phyloP scores from a whole-genome alignment of 805 yeast species.

The Wickerhamiella qilinensis region DNA sequence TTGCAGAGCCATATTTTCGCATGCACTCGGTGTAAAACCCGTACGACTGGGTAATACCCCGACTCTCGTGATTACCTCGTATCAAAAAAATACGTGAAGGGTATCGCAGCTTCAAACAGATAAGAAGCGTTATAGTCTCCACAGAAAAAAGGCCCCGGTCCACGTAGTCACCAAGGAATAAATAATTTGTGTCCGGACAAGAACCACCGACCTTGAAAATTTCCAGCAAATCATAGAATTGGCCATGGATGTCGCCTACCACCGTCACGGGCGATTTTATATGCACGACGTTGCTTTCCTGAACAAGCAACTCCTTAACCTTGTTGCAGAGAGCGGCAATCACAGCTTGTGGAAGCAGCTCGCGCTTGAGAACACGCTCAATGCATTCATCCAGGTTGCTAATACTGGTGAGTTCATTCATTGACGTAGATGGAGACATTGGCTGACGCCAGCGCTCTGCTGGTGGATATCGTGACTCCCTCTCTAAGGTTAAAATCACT shows the following conservation, averaged over 20 bases:
- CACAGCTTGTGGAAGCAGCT: constrained; percentile 54
- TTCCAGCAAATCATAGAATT: constrained; percentile 83
- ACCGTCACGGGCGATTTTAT: constrained; percentile 78
- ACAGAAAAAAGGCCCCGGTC: constrained; percentile 90
- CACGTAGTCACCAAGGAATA: constrained; percentile 90
- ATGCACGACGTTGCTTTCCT: constrained; percentile 77
- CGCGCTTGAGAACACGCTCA: constrained; percentile 45
- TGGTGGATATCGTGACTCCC: background rate
- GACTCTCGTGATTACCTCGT: constrained; percentile 90
- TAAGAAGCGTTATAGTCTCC: constrained; percentile 74
- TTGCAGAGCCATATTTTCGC: constrained; percentile 65
- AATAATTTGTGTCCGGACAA: constrained; percentile 83
- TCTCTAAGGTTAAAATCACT: background rate
- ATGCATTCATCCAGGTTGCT: constrained; percentile 49
- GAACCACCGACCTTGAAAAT: constrained; percentile 87
- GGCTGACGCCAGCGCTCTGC: background rate
- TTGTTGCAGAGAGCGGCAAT: constrained; percentile 61
- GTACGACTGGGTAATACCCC: constrained; percentile 93
- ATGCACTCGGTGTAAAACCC: constrained; percentile 94
- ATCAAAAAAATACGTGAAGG: constrained; percentile 71
- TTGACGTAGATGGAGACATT: background rate
- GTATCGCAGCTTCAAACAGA: constrained; percentile 71
- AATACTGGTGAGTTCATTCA: constrained; percentile 9
- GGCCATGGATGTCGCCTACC: constrained; percentile 97
- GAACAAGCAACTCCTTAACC: constrained; percentile 61